Evolutionary conservation across 129 eudicot species (phyloP).

Genomic region (Rutidosis leptorrhynchoides): DNA sequence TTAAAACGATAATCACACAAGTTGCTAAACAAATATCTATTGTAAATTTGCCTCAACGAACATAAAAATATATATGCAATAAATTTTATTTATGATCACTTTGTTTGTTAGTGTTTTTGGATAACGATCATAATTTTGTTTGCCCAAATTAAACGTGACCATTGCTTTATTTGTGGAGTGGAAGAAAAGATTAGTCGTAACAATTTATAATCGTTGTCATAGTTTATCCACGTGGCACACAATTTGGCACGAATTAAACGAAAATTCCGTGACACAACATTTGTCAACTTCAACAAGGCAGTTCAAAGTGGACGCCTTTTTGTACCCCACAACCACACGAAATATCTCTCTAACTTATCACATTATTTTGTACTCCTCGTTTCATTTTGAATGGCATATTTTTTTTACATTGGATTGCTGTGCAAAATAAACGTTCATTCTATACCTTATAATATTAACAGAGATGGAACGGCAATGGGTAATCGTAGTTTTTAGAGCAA

Average conservation of each 20-base stretch:
- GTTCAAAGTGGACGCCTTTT: conserved; percentile 38
- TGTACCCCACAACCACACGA: conserved; percentile 16
- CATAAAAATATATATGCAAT: background rate
- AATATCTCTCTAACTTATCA: background rate
- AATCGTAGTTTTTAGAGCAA: too few species aligned
- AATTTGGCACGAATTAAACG: conserved; percentile 8
- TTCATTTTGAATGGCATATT: too few species aligned
- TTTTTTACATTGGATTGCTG: too few species aligned
- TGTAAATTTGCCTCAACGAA: background rate
- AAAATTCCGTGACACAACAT: conserved; percentile 25
- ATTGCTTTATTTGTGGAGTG: conserved; percentile 27
- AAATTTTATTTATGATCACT: too few species aligned
- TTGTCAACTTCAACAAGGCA: conserved; percentile 41
- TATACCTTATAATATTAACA: too few species aligned
- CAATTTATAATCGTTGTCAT: conserved; percentile 3
- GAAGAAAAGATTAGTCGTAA: conserved; percentile 21
- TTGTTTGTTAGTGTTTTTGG: background rate
- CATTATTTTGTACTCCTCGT: too few species aligned
- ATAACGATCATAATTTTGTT: conserved; percentile 17
- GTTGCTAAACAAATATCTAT: background rate
- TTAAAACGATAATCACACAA: too few species aligned
- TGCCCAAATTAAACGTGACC: conserved; percentile 9
- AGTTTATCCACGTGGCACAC: conserved; percentile 14
- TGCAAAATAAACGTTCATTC: too few species aligned
- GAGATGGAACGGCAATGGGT: too few species aligned